Evolutionary conservation across 768 basidiomycete species (phyloP).

Genomic region (Auricularia sp.): DNA sequence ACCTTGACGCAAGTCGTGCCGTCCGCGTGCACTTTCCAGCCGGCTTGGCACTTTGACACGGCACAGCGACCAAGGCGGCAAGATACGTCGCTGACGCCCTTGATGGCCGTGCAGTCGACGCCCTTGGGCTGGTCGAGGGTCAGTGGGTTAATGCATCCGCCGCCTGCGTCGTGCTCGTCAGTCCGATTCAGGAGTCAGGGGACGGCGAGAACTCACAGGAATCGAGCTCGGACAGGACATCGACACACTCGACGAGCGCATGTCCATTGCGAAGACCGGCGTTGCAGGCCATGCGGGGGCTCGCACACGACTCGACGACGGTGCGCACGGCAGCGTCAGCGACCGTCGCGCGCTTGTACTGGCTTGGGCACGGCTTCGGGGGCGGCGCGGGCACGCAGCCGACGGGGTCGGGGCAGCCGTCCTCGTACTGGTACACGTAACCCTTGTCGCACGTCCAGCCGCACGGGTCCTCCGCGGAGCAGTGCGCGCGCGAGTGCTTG

Average conservation of each 20-base stretch:
- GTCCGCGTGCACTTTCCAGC: slow-evolving; percentile 16
- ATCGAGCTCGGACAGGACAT: neutral
- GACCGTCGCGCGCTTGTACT: neutral
- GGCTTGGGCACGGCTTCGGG: neutral
- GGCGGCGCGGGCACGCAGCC: neutral
- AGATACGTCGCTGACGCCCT: slow-evolving; percentile 38
- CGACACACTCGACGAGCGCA: neutral
- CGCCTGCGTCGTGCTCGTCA: slow-evolving; percentile 14
- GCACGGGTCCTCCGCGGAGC: neutral
- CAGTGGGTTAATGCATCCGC: slow-evolving; percentile 33
- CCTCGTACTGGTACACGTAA: neutral
- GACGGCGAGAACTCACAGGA: slow-evolving; percentile 33
- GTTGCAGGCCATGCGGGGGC: neutral
- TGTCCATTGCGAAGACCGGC: neutral
- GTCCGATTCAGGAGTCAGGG: slow-evolving; percentile 12
- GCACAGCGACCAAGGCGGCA: slow-evolving; percentile 34
- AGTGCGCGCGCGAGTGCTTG: neutral
- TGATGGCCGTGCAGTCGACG: slow-evolving; percentile 38
- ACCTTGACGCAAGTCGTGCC: slow-evolving; percentile 32
- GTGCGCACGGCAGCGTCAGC: neutral
- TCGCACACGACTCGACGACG: neutral
- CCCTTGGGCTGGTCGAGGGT: slow-evolving; percentile 23
- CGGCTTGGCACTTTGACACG: slow-evolving; percentile 35
- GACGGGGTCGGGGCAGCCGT: neutral
- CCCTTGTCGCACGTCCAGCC: neutral